A percentile compares a stretch with the other conserved stretches of the same genome.
Conservation (phyloP, 805 yeast species). For the Pichia rugopelliculosa region DNA sequence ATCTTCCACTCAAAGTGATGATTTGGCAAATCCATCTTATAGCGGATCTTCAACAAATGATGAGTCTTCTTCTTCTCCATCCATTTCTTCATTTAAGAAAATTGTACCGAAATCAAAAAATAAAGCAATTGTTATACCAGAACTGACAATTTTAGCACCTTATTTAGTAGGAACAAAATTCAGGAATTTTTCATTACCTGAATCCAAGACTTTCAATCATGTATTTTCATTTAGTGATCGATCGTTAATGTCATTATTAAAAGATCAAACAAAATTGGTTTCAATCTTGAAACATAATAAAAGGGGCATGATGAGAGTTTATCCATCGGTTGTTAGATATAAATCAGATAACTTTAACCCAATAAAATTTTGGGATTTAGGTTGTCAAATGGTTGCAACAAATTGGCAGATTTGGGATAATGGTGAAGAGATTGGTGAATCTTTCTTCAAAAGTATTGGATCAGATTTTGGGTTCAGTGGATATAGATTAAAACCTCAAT, state of each 20-base stretch:
- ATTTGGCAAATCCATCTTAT: neutral
- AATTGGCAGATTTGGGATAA: slow-evolving; percentile 92
- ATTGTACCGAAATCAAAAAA: slow-evolving; percentile 16
- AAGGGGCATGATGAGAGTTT: slow-evolving; percentile 68
- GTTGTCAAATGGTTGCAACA: slow-evolving; percentile 92
- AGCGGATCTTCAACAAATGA: neutral
- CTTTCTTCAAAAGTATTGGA: slow-evolving; percentile 56
- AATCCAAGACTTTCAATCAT: slow-evolving; percentile 72
- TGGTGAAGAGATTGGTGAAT: slow-evolving; percentile 84
- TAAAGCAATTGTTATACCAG: slow-evolving; percentile 28
- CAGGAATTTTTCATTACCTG: slow-evolving; percentile 77
- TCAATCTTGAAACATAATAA: slow-evolving; percentile 73
- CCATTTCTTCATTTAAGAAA: slow-evolving; percentile 13
- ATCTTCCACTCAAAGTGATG: slow-evolving; percentile 15
- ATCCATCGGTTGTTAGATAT: slow-evolving; percentile 75
- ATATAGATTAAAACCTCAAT: slow-evolving; percentile 67
- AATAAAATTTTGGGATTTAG: slow-evolving; percentile 69
- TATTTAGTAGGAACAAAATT: slow-evolving; percentile 72
- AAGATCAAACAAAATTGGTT: slow-evolving; percentile 46
- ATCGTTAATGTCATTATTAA: slow-evolving; percentile 51
- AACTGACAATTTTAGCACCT: slow-evolving; percentile 56
- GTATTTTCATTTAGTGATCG: slow-evolving; percentile 85
- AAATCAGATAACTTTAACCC: slow-evolving; percentile 81
- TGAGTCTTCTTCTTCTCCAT: neutral
- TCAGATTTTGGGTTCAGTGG: slow-evolving; percentile 44